Conservation (phyloP, 2,329 filamentous ascomycete species). For the Clarireedia paspali region DNA sequence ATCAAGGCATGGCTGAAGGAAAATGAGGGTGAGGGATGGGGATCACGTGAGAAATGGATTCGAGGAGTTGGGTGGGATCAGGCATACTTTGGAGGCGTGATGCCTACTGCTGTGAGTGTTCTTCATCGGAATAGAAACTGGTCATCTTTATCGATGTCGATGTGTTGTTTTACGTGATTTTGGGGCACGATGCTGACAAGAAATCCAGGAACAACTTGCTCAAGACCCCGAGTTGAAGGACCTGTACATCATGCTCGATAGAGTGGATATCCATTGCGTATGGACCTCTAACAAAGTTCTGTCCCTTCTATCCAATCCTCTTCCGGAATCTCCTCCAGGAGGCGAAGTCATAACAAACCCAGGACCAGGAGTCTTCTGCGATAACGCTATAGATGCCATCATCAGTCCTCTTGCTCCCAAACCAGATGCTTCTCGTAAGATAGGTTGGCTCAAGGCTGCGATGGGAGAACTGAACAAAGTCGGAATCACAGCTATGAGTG, state of each 20-base stretch:
- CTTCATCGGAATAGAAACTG: slow-evolving; percentile 22
- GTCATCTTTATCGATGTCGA: neutral
- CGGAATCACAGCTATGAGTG: slow-evolving; percentile 61
- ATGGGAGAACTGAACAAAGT: slow-evolving; percentile 56
- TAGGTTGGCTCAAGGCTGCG: slow-evolving; percentile 47
- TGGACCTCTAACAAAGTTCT: slow-evolving; percentile 62
- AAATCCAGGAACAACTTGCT: slow-evolving; percentile 40
- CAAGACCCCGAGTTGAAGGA: slow-evolving; percentile 43
- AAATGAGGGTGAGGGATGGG: slow-evolving; percentile 43
- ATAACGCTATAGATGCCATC: slow-evolving; percentile 59
- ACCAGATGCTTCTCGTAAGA: slow-evolving; percentile 44
- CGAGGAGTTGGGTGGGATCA: slow-evolving; percentile 67
- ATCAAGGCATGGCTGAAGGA: slow-evolving; percentile 42
- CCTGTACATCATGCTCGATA: slow-evolving; percentile 60
- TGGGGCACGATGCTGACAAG: neutral
- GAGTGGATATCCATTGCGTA: slow-evolving; percentile 62
- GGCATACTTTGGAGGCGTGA: slow-evolving; percentile 48
- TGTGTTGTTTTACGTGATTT: neutral
- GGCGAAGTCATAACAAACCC: slow-evolving; percentile 56
- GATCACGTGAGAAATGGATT: slow-evolving; percentile 49
- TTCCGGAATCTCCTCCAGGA: slow-evolving; percentile 45
- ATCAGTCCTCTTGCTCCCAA: slow-evolving; percentile 50
- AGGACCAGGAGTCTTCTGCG: slow-evolving; percentile 62
- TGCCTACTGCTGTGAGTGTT: slow-evolving; percentile 52
- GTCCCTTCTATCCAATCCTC: slow-evolving; percentile 44